These are phyloP conservation scores for Citrus unshiu DNA, from an alignment of 345 rosid species.

Conservation along the genomic window DNA sequence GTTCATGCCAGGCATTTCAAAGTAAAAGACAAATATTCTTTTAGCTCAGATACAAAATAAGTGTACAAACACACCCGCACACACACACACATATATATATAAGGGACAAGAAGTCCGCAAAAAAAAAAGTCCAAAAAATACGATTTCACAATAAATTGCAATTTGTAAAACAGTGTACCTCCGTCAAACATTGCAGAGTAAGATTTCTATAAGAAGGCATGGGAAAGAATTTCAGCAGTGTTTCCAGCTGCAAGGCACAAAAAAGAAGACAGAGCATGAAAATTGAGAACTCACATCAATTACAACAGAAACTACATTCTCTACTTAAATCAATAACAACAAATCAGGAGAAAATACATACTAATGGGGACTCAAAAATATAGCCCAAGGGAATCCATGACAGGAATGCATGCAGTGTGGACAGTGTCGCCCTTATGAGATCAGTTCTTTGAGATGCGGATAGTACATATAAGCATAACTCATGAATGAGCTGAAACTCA, in stretches of 20 bases:
- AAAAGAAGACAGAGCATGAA: constrained; percentile 5
- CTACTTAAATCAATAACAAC: neutral
- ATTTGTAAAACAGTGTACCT: constrained; percentile 41
- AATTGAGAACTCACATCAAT: constrained; percentile 16
- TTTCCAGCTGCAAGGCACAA: constrained; percentile 67
- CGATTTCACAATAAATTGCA: neutral
- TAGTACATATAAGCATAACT: constrained; percentile 90
- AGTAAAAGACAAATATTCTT: neutral
- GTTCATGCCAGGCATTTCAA: neutral
- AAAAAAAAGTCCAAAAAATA: neutral
- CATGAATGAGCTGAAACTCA: constrained; percentile 98
- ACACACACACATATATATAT: too few species aligned
- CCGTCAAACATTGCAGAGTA: constrained; percentile 92
- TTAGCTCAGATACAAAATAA: too few species aligned
- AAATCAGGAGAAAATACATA: constrained; percentile 24
- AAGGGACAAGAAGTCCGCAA: too few species aligned
- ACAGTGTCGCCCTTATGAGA: constrained; percentile 87
- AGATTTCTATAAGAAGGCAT: constrained; percentile 83
- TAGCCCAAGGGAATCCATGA: constrained; percentile 99
- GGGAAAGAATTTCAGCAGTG: constrained; percentile 86
- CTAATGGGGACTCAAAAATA: constrained; percentile 97
- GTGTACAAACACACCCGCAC: too few species aligned
- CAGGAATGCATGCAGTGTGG: constrained; percentile 97
- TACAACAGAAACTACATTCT: constrained; percentile 8
- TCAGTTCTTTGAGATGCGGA: constrained; percentile 97